Evolutionary conservation across 768 basidiomycete species (phyloP), one percentile per base, ranked within the genome.

Genomic region (Sistotremastrum niveocremeum): DNA sequence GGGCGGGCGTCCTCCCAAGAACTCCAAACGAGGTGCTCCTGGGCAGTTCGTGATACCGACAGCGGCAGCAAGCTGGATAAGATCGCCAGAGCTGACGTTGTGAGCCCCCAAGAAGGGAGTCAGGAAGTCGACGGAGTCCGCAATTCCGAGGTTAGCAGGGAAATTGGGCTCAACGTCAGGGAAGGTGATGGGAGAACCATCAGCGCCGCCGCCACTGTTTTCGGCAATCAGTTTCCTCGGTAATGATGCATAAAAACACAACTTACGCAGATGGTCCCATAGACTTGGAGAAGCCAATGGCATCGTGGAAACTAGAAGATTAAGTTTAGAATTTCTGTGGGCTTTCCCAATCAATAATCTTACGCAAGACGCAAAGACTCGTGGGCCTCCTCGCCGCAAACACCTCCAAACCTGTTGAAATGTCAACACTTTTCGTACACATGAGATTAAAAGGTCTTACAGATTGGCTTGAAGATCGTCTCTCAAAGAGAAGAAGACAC

Each of bases 111-210:
- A 37, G 45, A 52, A 50, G 4, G 51, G 51, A 28, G 41, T 12
- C 28, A 52, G 51, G 34, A 31, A 40, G 5, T 47, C 39, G 12
- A 52, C 51, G 29, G 42, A 44, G 35, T 52, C 51, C 45, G 35
- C 40, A 33, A 52, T 52, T n/a, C 51, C 51, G 3, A 40, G n/a
- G 49, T 52, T 52, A 3, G 49, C 51, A 12, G 6, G 54, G 57
- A 68, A 74, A 5, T 51, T 47, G 20, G 64, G 57, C 52, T 74
- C 74, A 34, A 65, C 63, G 6, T 63, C 59, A 28, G 56, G 52
- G 58, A 76, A 74, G 2, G 60, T 58, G 48, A 72, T 62, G 49
- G 74, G 67, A 3, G 72, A 74, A 30, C 72, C 74, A 48, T 76
- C 73, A 39, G 59, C 60, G 3, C 62, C 62, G 9, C 56, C 57